Base-by-base conservation (phyloP, 257 asterid genomes). In the Solanum pinnatisectum region DNA sequence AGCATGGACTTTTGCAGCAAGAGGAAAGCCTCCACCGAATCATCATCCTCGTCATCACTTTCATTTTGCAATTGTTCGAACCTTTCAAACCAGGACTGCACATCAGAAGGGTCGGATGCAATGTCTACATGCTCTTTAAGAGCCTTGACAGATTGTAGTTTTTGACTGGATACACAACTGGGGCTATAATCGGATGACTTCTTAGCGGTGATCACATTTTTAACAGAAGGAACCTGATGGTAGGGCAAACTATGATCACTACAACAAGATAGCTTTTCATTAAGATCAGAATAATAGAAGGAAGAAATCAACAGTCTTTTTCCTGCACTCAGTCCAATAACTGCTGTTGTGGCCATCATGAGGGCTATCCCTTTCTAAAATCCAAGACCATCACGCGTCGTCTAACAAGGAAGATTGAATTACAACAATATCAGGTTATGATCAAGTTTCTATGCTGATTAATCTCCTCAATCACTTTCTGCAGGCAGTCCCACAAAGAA, bases 1-100 rank as follows among this genome's bases (percentile, higher is more conserved):
- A 96, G 98, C 92, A 97, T 92, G 85, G 96, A 96, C 88, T 96
- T 97, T 68, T 95, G 99, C 91, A 95, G 90, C 74, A 96, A 92
- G 89, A 97, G 98, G 86, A 97, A 89, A 52, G 96, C 96, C 87
- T 96, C 98, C 65, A 95, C 92, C 30, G 89, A 88, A 81, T 63
- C 63, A 25, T 92, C 95, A 52, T 52, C 63, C 63, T 52, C 16
- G 88, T 93, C 92, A 2, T 73, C 27, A 46, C 70, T 74, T 68
- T 88, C 94, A 11, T 91, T 92, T 20, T 72, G 83, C 59, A 82
- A 25, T 27, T 84, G 83, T 86, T 84, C 86, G 35, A 91, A 42
- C 39, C 87, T 83, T 16, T 91, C 90, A 77, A 84, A 89, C 90
- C 92, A 88, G 32, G 93, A 88, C 76, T 89, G 93, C 72, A 90